A percentile compares a stretch with the other conserved stretches of the same genome.
Evolutionary conservation across 805 yeast species (phyloP).

Genomic region (Metschnikowia arizonensis): DNA sequence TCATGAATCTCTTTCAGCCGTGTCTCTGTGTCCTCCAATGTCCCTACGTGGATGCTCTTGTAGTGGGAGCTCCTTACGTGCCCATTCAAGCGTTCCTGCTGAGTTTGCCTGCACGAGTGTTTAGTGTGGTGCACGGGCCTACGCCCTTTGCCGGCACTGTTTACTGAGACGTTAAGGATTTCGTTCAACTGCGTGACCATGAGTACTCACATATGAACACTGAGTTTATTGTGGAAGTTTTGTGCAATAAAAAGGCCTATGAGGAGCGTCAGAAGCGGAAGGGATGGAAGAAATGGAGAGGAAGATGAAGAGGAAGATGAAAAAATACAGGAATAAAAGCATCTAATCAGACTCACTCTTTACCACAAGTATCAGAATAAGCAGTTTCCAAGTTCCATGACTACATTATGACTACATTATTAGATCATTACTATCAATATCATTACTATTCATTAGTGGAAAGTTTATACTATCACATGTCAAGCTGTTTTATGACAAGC

Average conservation of each 20-base stretch:
- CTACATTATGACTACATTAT: too few species aligned
- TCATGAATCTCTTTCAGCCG: slow-evolving; percentile 86
- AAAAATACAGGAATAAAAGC: too few species aligned
- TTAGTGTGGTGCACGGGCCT: slow-evolving; percentile 56
- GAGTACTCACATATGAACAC: slow-evolving; percentile 63
- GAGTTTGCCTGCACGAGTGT: slow-evolving; percentile 36
- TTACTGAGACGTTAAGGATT: slow-evolving; percentile 36
- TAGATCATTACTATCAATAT: too few species aligned
- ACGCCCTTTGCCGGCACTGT: slow-evolving; percentile 33
- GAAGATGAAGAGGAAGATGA: too few species aligned
- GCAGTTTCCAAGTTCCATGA: too few species aligned
- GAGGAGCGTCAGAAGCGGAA: slow-evolving; percentile 84
- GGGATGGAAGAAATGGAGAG: slow-evolving; percentile 62
- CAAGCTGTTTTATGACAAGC: too few species aligned
- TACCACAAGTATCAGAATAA: too few species aligned
- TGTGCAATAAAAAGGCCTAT: slow-evolving; percentile 61
- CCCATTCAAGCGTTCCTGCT: slow-evolving; percentile 42
- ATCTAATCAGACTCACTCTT: too few species aligned
- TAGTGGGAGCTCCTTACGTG: slow-evolving; percentile 63
- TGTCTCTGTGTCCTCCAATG: slow-evolving; percentile 86
- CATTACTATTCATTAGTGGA: too few species aligned
- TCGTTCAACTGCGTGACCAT: slow-evolving; percentile 47
- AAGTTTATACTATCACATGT: too few species aligned
- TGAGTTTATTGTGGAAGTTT: slow-evolving; percentile 66
- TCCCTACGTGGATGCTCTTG: slow-evolving; percentile 71